Evolutionary conservation across 371 early-diverging fungal species (phyloP).

Genomic region (Parasitella parasitica): DNA sequence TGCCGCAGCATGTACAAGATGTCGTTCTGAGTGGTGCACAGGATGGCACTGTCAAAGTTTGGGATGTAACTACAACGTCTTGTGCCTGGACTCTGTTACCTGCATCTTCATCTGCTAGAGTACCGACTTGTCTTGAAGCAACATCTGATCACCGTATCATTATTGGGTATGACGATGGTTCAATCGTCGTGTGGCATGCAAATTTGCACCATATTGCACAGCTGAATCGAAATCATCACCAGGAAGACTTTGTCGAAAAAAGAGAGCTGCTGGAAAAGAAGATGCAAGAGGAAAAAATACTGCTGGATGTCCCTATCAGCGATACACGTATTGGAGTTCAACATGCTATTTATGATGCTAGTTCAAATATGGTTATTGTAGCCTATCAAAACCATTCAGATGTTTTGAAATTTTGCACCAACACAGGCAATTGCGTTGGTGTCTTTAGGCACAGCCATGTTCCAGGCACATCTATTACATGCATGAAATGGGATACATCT

Average conservation of each 20-base stretch:
- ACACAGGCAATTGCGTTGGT: slow-evolving; percentile 27
- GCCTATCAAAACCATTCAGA: slow-evolving; percentile 21
- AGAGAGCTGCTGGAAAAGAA: background rate
- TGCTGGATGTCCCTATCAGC: slow-evolving; percentile 15
- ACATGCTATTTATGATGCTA: slow-evolving; percentile 30
- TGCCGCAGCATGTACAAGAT: slow-evolving; percentile 26
- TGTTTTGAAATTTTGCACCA: slow-evolving; percentile 29
- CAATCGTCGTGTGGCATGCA: slow-evolving; percentile 38
- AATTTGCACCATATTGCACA: slow-evolving; percentile 21
- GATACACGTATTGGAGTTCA: slow-evolving; percentile 16
- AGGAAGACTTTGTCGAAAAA: background rate
- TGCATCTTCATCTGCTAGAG: slow-evolving; percentile 10
- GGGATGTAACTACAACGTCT: slow-evolving; percentile 31
- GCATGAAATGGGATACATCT: slow-evolving; percentile 42
- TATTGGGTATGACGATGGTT: slow-evolving; percentile 45
- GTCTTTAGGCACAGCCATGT: slow-evolving; percentile 30
- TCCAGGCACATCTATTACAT: slow-evolving; percentile 27
- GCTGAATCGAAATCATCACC: slow-evolving; percentile 6
- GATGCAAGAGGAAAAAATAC: slow-evolving; percentile 8
- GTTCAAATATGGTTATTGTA: slow-evolving; percentile 26
- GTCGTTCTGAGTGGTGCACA: slow-evolving; percentile 44
- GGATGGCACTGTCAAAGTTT: slow-evolving; percentile 41
- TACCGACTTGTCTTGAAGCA: slow-evolving; percentile 28
- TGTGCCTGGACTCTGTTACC: slow-evolving; percentile 31
- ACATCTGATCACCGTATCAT: slow-evolving; percentile 29